Conservation (phyloP, 1,284 basidiomycete genomes). For the Papiliotrema nemorosa region DNA sequence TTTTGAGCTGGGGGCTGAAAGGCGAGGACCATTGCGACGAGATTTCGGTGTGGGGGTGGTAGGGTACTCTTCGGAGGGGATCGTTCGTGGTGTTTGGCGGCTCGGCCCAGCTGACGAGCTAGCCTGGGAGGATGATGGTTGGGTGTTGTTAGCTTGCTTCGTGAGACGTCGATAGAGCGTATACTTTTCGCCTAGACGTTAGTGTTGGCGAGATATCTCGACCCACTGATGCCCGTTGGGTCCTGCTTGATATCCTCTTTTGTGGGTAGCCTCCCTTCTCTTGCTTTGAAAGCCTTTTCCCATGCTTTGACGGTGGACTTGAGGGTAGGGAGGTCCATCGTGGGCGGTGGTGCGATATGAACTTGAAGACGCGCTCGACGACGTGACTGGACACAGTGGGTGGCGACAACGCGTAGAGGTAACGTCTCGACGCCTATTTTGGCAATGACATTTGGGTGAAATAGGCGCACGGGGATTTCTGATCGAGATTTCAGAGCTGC, state of each 20-base stretch:
- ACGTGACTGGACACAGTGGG: too few relatives aligned
- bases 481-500: too few relatives aligned
- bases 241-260: constrained; percentile 72
- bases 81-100: constrained; percentile 17
- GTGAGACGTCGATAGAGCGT: background rate
- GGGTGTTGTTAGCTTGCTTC: background rate
- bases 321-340: constrained; percentile 51
- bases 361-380: too few relatives aligned
- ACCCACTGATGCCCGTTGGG: constrained; percentile 62
- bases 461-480: too few relatives aligned
- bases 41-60: constrained; percentile 36
- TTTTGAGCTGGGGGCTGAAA: too few relatives aligned
- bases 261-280: constrained; percentile 62
- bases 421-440: too few relatives aligned
- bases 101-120: constrained; percentile 14
- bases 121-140: background rate
- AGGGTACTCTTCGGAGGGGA: constrained; percentile 20
- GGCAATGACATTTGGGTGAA: too few relatives aligned
- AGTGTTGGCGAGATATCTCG: background rate
- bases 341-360: too few relatives aligned
- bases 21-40: constrained; percentile 9
- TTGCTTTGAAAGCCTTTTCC: constrained; percentile 68
- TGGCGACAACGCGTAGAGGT: too few relatives aligned
- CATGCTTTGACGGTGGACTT: constrained; percentile 75
- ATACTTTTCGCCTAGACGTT: background rate